phyloP scores from a whole-genome alignment of 371 early-diverging fungal species.

The Dichotomocladium elegans region DNA sequence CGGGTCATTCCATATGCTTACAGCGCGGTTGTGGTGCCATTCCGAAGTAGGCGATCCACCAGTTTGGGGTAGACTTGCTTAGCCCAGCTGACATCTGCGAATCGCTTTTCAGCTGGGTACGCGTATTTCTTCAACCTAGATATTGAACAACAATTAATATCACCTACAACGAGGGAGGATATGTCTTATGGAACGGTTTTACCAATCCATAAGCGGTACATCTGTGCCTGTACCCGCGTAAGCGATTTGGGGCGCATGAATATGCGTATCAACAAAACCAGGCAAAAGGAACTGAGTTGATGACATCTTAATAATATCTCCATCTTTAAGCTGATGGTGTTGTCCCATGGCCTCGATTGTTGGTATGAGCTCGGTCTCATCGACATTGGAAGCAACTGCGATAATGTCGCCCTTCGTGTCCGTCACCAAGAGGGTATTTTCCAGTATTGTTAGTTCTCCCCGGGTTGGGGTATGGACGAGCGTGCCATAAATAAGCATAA shows the following conservation, averaged over 20 bases:
- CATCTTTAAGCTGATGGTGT: neutral
- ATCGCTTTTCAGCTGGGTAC: slow-evolving; percentile 59
- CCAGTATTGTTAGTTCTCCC: neutral
- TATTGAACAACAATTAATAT: too few relatives aligned
- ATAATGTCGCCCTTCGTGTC: neutral
- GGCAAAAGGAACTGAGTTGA: slow-evolving; percentile 48
- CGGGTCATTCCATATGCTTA: too few relatives aligned
- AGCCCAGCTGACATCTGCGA: slow-evolving; percentile 38
- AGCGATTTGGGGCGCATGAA: slow-evolving; percentile 69
- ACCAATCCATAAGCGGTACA: slow-evolving; percentile 61
- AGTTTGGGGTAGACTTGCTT: slow-evolving; percentile 36
- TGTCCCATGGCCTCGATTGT: neutral
- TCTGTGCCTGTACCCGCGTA: slow-evolving; percentile 66
- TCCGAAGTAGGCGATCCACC: slow-evolving; percentile 37
- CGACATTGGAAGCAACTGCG: neutral
- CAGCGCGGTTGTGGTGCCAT: slow-evolving; percentile 60
- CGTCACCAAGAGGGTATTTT: neutral
- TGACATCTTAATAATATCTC: neutral
- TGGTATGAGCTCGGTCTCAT: neutral
- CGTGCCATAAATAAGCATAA: slow-evolving; percentile 8
- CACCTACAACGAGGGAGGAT: too few relatives aligned
- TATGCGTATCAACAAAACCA: slow-evolving; percentile 71
- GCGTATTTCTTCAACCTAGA: slow-evolving; percentile 61
- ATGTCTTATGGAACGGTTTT: too few relatives aligned
- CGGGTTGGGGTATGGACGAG: slow-evolving; percentile 8